Percentiles rank a stretch among this genome's conserved stretches.
These are phyloP conservation scores for Sordariomycetes sp. DNA, from an alignment of 2,329 filamentous ascomycete genomes.

Conservation along the genomic window DNA sequence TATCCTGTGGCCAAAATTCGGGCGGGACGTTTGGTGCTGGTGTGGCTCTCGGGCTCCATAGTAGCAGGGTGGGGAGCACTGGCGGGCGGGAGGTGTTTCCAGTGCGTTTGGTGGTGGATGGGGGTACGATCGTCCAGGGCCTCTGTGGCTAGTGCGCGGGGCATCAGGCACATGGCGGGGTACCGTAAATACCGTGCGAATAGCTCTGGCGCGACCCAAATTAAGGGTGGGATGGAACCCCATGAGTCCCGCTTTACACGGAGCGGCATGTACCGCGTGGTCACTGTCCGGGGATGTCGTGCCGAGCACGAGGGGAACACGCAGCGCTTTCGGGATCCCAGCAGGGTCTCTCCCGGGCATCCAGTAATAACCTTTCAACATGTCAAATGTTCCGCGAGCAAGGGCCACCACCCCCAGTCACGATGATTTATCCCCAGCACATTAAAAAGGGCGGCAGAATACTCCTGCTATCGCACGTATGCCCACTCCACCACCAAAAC, in stretches of 20 bases:
- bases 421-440: no score
- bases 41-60: not conserved
- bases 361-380: not conserved
- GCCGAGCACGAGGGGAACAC: not conserved
- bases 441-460: no score
- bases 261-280: not conserved
- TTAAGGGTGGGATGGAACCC: not conserved
- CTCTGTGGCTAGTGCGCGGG: not conserved
- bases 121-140: not conserved
- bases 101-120: not conserved
- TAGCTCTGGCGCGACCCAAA: not conserved
- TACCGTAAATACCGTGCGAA: not conserved
- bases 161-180: not conserved
- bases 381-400: no score
- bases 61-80: not conserved
- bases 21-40: no score
- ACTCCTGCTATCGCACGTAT: no score
- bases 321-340: not conserved
- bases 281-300: not conserved
- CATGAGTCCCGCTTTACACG: not conserved
- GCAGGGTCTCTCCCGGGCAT: not conserved
- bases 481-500: no score
- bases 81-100: not conserved
- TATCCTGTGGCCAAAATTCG: not conserved
- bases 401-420: no score